phyloP scores from a whole-genome alignment of 306 rosid species.

The Lathyrus oleraceus region DNA sequence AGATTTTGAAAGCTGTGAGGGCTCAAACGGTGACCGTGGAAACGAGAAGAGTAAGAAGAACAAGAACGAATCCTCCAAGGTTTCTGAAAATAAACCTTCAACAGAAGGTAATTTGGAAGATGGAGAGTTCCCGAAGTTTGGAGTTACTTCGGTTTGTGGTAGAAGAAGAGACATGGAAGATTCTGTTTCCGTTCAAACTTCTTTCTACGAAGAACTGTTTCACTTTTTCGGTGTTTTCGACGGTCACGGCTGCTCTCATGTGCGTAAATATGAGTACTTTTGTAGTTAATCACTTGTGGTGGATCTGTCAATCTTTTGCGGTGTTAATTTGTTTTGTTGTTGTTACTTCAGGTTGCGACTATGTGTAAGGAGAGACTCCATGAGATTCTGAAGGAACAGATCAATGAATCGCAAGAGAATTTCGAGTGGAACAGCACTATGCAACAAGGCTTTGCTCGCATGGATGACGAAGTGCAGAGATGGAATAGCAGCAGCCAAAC shows the following conservation, averaged over 20 bases:
- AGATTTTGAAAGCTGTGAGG: neutral
- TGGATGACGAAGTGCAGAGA: slow-evolving; percentile 47
- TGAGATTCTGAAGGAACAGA: slow-evolving; percentile 38
- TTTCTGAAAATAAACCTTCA: neutral
- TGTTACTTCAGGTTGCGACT: slow-evolving; percentile 33
- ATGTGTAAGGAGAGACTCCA: slow-evolving; percentile 47
- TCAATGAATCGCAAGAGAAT: neutral
- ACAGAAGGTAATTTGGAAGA: neutral
- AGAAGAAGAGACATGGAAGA: slow-evolving; percentile 95
- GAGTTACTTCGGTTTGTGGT: slow-evolving; percentile 84
- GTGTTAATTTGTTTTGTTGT: neutral
- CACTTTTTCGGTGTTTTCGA: slow-evolving; percentile 91
- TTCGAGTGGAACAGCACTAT: slow-evolving; percentile 26
- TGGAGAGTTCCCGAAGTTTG: slow-evolving; percentile 43
- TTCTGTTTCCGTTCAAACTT: slow-evolving; percentile 60
- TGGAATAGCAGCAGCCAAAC: slow-evolving; percentile 28
- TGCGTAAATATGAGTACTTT: neutral
- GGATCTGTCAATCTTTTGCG: neutral
- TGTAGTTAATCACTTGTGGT: neutral
- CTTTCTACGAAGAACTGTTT: slow-evolving; percentile 4
- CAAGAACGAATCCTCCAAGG: neutral
- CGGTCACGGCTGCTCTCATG: slow-evolving; percentile 98
- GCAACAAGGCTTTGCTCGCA: slow-evolving; percentile 42
- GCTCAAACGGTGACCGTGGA: neutral
- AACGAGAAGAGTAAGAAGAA: neutral